A percentile compares a stretch with the other conserved stretches of the same genome.
phyloP scores from a whole-genome alignment of 2,329 filamentous ascomycete species.

The Alternaria incomplexa region DNA sequence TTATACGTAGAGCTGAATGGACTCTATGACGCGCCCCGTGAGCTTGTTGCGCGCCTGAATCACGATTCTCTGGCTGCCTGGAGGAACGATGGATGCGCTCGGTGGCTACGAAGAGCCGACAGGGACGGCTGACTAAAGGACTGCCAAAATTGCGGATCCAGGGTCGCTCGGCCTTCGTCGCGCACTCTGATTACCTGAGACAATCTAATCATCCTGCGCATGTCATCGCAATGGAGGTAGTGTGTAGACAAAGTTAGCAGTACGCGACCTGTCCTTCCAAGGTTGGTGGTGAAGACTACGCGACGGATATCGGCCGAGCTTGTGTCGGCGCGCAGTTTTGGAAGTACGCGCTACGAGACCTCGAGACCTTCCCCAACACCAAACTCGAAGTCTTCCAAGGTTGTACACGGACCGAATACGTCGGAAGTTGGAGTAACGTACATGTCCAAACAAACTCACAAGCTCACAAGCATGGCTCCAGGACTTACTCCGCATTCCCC shows the following conservation, averaged over 20 bases:
- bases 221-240: background rate
- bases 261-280: background rate
- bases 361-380: background rate
- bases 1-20: background rate
- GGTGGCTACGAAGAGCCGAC: background rate
- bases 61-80: background rate
- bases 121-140: background rate
- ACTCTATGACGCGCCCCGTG: background rate
- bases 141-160: background rate
- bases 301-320: background rate
- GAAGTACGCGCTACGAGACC: background rate
- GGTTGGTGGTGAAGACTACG: background rate
- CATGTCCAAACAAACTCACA: background rate
- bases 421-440: background rate
- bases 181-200: background rate
- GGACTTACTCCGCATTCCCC: conserved; percentile 19
- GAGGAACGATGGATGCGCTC: background rate
- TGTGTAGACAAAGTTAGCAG: background rate
- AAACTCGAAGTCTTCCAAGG: background rate
- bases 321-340: background rate
- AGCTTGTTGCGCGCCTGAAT: background rate
- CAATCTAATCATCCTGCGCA: background rate
- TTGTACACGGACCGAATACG: background rate
- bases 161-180: background rate
- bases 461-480: background rate